Base-by-base conservation (phyloP, 192 early-diverging fungal genomes). In the Coemansia sp. region DNA sequence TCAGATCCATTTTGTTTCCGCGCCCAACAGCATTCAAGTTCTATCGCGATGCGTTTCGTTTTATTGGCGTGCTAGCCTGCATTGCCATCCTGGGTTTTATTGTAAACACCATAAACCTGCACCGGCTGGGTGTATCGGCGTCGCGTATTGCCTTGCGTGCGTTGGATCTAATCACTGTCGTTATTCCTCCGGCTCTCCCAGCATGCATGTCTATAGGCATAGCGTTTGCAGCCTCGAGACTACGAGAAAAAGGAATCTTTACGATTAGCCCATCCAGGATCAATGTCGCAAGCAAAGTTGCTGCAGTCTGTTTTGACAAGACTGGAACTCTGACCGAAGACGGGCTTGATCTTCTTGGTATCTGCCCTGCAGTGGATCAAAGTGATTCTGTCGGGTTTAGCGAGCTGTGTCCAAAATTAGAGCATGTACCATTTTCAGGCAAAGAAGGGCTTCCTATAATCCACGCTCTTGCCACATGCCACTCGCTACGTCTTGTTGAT, bases 181-280 rank as follows among this genome's bases (percentile, higher is more conserved):
- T 91, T 1, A 91, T 99, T 9, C 97, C 97, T 18, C 93, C 95
- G 6, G 95, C 97, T 0, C 73, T 99, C 8, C 97, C 97, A 1
- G 94, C 95, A 0, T 94, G 94, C 4, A 94, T 99, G 90, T 88
- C 89, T 0, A 93, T 99, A 67, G 97, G 97, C 3, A 94, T 93
- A 44, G 87, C 85, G 41, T 98, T 99, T 85, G 94, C 98, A 1
- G 92, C 95, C 15, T 61, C 61, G 4, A 83, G 95, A 17, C 66
- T 99, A 47, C 86, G 89, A 44, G 85, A 88, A 34, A 46, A 72
- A 19, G 81, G 84, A 18, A 96, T 98, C 34, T 97, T 92, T 67
- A 98, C 95, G 62, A 95, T 91, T 24, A 88, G 86, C 42, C 95
- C 95, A 7, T 88, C 91, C n/a, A 79, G 86, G 15, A 95, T 99